Base-by-base conservation (phyloP, 176 grass and related monocot genomes). In the Phragmites australis region DNA sequence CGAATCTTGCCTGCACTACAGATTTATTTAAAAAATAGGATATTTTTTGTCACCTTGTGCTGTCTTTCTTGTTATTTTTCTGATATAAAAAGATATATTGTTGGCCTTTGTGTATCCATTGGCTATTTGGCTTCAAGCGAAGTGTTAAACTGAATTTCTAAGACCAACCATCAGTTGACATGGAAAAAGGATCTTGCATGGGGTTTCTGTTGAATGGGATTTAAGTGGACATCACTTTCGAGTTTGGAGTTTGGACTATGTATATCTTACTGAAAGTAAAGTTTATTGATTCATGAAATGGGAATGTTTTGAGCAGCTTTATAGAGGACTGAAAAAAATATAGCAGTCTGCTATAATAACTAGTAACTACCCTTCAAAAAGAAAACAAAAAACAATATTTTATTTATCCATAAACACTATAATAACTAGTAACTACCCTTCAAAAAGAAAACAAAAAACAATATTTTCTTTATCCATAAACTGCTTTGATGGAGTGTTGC, bases 131-230 rank as follows among this genome's bases (percentile, higher is more conserved):
- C 46, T 79, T 72, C 45, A 2, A 32, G 6, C 51, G 6, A 77
- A 59, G 43, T 70, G 44, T 70, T 77, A 15, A 22, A 21, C 56
- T 21, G 45, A 27, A 44, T 47, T 13, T 54, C 29, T n/a, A 62
- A n/a, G 29, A 21, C 11, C 16, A 72, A 59, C 52, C 60, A 52
- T 50, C 13, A 68, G 50, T 43, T 44, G 61, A 5, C 74, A 60
- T 49, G 52, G 16, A 34, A 21, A 51, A 60, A 43, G 31, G 44
- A 61, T 51, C 32, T 21, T 61, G 53, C 13, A 41, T 75, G 47
- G 14, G 21, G 0, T 17, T 71, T 72, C 54, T 58, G 47, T 55
- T 81, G 27, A 69, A 57, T 74, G 60, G 55, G 8, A 50, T 82
- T 79, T 68, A 32, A 37, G 29, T 82, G 29, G 2, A 77, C 19